A percentile compares a stretch with the other conserved stretches of the same genome.
Evolutionary conservation across 345 rosid genomes (phyloP).

Genomic region (Sisymbrium irio): DNA sequence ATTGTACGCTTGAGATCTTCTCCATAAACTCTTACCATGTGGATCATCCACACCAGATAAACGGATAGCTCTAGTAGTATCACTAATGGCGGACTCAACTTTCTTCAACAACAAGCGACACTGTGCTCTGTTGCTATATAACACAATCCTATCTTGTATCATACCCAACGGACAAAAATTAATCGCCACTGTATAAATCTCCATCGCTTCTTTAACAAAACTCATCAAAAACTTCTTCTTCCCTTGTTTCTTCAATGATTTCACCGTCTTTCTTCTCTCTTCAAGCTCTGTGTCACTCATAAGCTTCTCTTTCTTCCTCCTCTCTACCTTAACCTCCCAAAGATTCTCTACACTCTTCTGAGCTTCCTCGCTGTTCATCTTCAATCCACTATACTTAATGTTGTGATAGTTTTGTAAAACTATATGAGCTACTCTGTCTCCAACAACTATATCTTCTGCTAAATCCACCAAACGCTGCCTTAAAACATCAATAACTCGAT

Average conservation of each 20-base stretch:
- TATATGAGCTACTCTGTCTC: constrained; percentile 53
- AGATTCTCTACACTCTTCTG: constrained; percentile 45
- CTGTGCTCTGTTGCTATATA: constrained; percentile 79
- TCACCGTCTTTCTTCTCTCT: constrained; percentile 44
- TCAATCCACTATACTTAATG: constrained; percentile 51
- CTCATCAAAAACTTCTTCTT: constrained; percentile 58
- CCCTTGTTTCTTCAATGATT: constrained; percentile 56
- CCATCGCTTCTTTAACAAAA: constrained; percentile 40
- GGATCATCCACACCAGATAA: constrained; percentile 40
- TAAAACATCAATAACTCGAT: constrained; percentile 47
- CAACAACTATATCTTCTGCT: constrained; percentile 51
- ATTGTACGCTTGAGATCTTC: constrained; percentile 88
- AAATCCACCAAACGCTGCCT: constrained; percentile 55
- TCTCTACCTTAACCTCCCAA: constrained; percentile 77
- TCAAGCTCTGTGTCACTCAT: constrained; percentile 55
- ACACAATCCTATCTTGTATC: constrained; percentile 62
- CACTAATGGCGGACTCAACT: constrained; percentile 64
- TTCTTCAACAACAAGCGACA: constrained; percentile 55
- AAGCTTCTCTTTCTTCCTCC: constrained; percentile 54
- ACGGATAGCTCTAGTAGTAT: constrained; percentile 73
- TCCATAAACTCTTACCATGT: constrained; percentile 82
- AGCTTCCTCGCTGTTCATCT: constrained; percentile 41
- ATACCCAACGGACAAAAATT: constrained; percentile 52
- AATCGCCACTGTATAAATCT: constrained; percentile 51
- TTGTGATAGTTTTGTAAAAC: constrained; percentile 59